Evolutionary conservation across 495 filamentous ascomycete genomes (phyloP).

Genomic region (Aspergillus cavernicola): DNA sequence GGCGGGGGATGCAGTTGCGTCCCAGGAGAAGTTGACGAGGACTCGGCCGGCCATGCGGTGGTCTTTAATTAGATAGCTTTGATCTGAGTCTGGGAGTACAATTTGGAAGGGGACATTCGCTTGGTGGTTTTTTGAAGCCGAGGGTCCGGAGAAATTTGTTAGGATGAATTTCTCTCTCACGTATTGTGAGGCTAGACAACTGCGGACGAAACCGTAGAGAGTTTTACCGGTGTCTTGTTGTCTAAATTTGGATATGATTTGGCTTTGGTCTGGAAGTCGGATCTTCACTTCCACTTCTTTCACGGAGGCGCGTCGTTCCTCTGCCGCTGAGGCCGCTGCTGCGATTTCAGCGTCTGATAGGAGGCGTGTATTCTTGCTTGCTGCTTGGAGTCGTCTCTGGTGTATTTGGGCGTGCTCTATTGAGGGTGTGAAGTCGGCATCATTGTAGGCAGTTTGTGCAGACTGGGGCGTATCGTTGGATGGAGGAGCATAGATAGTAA

Average conservation of each 20-base stretch:
- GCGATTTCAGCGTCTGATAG: slow-evolving; percentile 50
- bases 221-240: slow-evolving; percentile 58
- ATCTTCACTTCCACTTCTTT: slow-evolving; percentile 72
- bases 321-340: slow-evolving; percentile 46
- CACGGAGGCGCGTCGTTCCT: slow-evolving; percentile 58
- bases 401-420: slow-evolving; percentile 81
- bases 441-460: slow-evolving; percentile 58
- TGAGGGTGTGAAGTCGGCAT: slow-evolving; percentile 75
- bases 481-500: slow-evolving; percentile 75
- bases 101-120: slow-evolving; percentile 19
- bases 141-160: slow-evolving; percentile 28
- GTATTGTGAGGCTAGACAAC: slow-evolving; percentile 34
- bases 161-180: slow-evolving; percentile 47
- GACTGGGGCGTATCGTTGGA: slow-evolving; percentile 69
- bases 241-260: slow-evolving; percentile 60
- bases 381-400: slow-evolving; percentile 64
- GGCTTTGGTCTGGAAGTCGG: slow-evolving; percentile 80
- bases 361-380: slow-evolving; percentile 61
- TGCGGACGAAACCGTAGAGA: slow-evolving; percentile 65
- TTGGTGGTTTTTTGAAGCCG: slow-evolving; percentile 11
- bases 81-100: slow-evolving; percentile 43
- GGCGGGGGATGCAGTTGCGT: slow-evolving; percentile 51
- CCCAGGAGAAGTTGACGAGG: slow-evolving; percentile 77
- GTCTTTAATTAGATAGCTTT: slow-evolving; percentile 63
- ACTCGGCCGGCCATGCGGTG: slow-evolving; percentile 65